Evolutionary conservation across 805 yeast species (phyloP).

Genomic region (Cyberlindnera japonica): DNA sequence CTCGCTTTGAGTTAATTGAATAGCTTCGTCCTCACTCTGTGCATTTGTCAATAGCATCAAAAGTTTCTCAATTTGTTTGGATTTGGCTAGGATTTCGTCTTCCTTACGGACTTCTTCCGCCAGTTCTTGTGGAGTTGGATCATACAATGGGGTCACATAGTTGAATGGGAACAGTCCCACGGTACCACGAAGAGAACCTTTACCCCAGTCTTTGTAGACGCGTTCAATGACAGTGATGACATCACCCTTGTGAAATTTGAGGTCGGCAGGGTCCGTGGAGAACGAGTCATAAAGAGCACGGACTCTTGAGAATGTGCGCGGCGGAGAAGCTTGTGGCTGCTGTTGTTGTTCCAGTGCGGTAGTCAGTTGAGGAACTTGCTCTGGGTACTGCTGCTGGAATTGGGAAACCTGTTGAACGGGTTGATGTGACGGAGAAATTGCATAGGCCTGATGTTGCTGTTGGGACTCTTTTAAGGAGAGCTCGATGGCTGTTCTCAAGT

Average conservation of each 20-base stretch:
- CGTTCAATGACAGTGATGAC: conserved; percentile 81
- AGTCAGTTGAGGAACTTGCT: conserved; percentile 15
- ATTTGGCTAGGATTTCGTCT: conserved; percentile 46
- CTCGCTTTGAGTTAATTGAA: conserved; percentile 46
- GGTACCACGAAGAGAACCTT: conserved; percentile 77
- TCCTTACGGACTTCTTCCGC: conserved; percentile 49
- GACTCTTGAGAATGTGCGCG: conserved; percentile 54
- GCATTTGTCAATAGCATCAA: conserved; percentile 48
- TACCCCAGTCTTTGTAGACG: conserved; percentile 94
- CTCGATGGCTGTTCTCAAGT: conserved; percentile 70
- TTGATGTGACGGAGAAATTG: conserved; percentile 9
- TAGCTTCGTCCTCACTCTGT: conserved; percentile 24
- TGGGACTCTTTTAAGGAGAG: conserved; percentile 47
- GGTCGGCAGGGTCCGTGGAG: conserved; percentile 79
- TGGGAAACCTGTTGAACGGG: conserved; percentile 15
- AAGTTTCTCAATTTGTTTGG: conserved; percentile 65
- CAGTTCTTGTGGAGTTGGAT: conserved; percentile 59
- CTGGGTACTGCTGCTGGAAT: conserved; percentile 7
- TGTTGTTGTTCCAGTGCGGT: conserved; percentile 17
- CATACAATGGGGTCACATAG: conserved; percentile 77
- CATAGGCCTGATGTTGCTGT: conserved; percentile 12
- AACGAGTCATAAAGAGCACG: conserved; percentile 80
- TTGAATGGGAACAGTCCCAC: conserved; percentile 90
- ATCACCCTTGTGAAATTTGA: conserved; percentile 85
- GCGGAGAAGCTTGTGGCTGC: conserved; percentile 19